Evolutionary conservation across 1,284 basidiomycete species (phyloP).

Genomic region (Melampsora americana): DNA sequence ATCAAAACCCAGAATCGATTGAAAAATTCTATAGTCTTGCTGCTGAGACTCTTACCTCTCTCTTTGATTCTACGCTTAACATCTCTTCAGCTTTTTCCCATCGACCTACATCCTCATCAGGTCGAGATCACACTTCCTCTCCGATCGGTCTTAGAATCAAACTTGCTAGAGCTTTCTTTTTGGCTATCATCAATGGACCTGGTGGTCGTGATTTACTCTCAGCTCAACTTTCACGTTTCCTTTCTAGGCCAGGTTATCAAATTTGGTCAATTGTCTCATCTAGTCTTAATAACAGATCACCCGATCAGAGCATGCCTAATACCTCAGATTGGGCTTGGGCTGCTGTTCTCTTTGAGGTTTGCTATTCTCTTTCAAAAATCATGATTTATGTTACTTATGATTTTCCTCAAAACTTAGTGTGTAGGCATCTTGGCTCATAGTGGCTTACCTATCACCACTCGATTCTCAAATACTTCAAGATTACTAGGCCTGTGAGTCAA

Average conservation of each 20-base stretch:
- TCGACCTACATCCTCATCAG: neutral
- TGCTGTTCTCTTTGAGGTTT: conserved; percentile 4
- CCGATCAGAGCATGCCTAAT: neutral
- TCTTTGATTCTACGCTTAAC: neutral
- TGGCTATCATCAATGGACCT: neutral
- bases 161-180: conserved; percentile 8
- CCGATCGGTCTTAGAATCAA: neutral
- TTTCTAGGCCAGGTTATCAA: neutral
- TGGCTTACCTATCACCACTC: neutral
- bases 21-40: neutral
- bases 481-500: conserved; percentile 28
- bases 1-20: neutral
- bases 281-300: neutral
- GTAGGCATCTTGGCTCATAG: conserved; percentile 1
- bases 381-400: neutral
- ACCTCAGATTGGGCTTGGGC: conserved; percentile 9
- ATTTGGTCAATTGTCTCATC: neutral
- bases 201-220: neutral
- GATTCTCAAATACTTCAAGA: conserved; percentile 12
- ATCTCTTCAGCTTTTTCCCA: conserved; percentile 2
- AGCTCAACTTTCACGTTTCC: conserved; percentile 1
- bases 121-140: neutral
- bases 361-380: neutral
- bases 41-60: neutral
- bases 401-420: neutral